Base-by-base conservation (phyloP, 805 yeast genomes). In the Ogataea trehalophila region DNA sequence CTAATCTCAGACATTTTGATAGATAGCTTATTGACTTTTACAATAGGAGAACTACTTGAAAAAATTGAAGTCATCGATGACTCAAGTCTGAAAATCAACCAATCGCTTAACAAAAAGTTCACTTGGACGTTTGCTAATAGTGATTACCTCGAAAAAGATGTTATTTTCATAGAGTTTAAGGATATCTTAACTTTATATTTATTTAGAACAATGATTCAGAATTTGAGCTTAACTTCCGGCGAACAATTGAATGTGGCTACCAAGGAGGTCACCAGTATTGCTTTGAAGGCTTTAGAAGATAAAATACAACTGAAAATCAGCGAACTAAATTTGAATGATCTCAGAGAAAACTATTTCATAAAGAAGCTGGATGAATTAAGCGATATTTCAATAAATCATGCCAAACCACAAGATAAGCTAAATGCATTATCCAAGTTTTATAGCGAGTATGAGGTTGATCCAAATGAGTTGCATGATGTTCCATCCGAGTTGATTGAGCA, bases 391-490 rank as follows among this genome's bases (percentile, higher is more conserved):
- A 6, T n/a, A 39, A 43, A 26, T 18, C 33, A 15, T 26, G 33
- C 29, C 16, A 37, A 5, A 15, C 37, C n/a, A 33, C 16, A 16
- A 7, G 47, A 43, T 16, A 48, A 47, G 31, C 26, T 50, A 26
- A 50, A 50, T 20, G 41, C 59, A 58, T 15, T 53, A 17, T 37
- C 44, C 4, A 38, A 33, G 4, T 43, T 41, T 29, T 50, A 59
- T 26, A 49, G 51, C 13, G 53, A 52, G 3, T 82, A 83, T 58
- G 71, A 73, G 45, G 76, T 83, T 33, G 85, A 83, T 57, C 70
- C 73, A n/a, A 65, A 68, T 41, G 87, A 81, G 55, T 60, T 83
- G 45, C 65, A 71, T 14, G 87, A 79, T 52, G 75, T 82, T 4
- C 86, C 87, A 2, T 62, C 65, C 22, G 75, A 76, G 23, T 67